Evolutionary conservation across 2,329 filamentous ascomycete species (phyloP).

Genomic region (Cercospora zeae-maydis): DNA sequence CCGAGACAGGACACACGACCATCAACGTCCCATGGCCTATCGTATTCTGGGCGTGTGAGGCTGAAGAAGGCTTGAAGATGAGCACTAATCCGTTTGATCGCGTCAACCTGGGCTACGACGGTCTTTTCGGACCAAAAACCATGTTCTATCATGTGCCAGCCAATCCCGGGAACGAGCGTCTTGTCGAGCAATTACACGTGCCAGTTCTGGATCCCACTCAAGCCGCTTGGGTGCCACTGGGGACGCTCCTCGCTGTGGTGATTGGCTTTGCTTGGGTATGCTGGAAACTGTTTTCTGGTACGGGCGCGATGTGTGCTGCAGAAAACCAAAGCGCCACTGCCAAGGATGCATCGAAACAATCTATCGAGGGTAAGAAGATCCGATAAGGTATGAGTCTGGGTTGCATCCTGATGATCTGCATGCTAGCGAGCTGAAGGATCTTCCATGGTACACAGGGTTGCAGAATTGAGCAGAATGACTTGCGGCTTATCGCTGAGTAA

Average conservation of each 20-base stretch:
- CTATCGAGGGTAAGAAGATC: background rate
- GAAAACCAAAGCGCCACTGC: background rate
- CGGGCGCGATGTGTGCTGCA: background rate
- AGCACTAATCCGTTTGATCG: constrained; percentile 79
- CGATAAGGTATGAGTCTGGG: background rate
- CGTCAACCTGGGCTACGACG: constrained; percentile 79
- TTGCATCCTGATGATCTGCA: too few species aligned
- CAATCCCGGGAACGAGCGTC: constrained; percentile 12
- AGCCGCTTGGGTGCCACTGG: constrained; percentile 40
- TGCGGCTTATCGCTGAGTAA: background rate
- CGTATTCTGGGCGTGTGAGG: constrained; percentile 85
- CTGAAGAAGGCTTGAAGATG: constrained; percentile 64
- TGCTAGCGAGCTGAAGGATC: too few species aligned
- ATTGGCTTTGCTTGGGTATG: constrained; percentile 45
- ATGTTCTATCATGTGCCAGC: constrained; percentile 71
- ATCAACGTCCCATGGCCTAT: constrained; percentile 65
- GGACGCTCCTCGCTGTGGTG: constrained; percentile 44
- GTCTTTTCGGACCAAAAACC: constrained; percentile 69
- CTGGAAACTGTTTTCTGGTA: constrained; percentile 37
- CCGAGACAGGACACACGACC: constrained; percentile 29
- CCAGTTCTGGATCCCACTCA: constrained; percentile 42
- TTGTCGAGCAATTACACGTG: constrained; percentile 31
- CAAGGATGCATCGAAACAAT: background rate
- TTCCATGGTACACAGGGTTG: background rate
- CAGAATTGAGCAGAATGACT: background rate